These are phyloP conservation scores for Phytophthora sp. DNA, from an alignment of 352 stramenopile genomes.

Conservation along the genomic window DNA sequence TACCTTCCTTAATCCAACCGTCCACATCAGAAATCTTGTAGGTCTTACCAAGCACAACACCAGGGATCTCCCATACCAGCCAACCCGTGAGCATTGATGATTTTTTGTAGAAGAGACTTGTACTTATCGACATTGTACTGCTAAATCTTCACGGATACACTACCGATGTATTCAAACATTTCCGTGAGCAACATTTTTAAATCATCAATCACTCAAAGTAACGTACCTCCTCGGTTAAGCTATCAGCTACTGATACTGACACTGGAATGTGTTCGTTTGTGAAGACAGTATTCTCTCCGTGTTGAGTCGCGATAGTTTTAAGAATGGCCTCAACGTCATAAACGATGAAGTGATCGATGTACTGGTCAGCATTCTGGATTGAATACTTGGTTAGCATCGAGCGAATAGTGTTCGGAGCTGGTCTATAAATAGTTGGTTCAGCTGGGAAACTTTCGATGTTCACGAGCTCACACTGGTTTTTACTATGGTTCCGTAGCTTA, in stretches of 20 bases:
- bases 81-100: background rate
- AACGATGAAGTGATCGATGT: conserved; percentile 11
- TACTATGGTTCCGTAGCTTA: conserved; percentile 4
- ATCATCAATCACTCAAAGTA: conserved; percentile 1
- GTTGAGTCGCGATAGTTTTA: background rate
- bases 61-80: conserved; percentile 6
- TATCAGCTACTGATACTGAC: background rate
- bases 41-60: background rate
- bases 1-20: background rate
- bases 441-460: too few species aligned
- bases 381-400: conserved; percentile 15
- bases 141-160: background rate
- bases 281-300: background rate
- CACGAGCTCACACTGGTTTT: too few species aligned
- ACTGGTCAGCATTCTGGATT: conserved; percentile 2
- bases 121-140: background rate
- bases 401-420: conserved; percentile 7
- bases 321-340: conserved; percentile 12
- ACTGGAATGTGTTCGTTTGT: background rate
- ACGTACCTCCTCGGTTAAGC: background rate
- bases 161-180: background rate
- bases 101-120: background rate
- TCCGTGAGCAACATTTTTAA: background rate
- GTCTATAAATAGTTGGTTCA: too few species aligned
- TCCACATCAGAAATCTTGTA: conserved; percentile 1